Evolutionary conservation across 2,329 filamentous ascomycete genomes (phyloP), one percentile per base, ranked within the genome.

Genomic region (Penicillium sp.): DNA sequence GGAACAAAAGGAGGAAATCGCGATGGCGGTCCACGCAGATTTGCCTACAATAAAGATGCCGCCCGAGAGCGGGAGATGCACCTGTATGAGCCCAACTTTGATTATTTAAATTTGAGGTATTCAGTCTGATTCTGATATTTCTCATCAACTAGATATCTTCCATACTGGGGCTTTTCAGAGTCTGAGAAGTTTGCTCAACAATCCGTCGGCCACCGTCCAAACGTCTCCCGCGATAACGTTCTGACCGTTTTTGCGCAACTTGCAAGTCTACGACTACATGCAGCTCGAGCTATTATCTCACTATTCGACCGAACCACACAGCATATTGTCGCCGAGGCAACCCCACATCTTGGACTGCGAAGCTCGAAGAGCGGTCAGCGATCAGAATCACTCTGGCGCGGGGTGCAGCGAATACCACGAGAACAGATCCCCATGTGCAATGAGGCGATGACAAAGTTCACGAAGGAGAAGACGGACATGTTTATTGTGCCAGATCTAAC

Each of bases 301-400:
- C 64, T 75, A 1, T 71, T 74, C 42, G 72, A 72, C 52, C 60
- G 57, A 13, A 63, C 51, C 4, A 63, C 53, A 13, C 70, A 75
- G 53, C 64, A 73, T 61, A 60, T 75, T 16, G 53, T 75, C 8
- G 72, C 72, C 0, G 72, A 75, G 59, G 65, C 71, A 0, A 73
- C 71, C 0, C 65, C 61, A 6, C 45, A 51, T 6, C 60, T 70
- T 1, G 53, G 64, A 22, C 52, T 70, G 19, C 64, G 65, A n/a
- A 61, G 61, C 11, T n/a, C 57, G 2, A 52, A 53, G 13, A 56
- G 54, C 16, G 57, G 57, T 35, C 48, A 65, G 6, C 45, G 40
- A 42, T 43, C 57, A 1, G 61, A 67, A 5, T 54, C 37, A 10
- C 55, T 70, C 8, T 70, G 68, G 68, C 46, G 63, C 13, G 68